These are phyloP conservation scores for Herpotrichia juniperi DNA, from an alignment of 2,329 filamentous ascomycete genomes.

Conservation along the genomic window DNA sequence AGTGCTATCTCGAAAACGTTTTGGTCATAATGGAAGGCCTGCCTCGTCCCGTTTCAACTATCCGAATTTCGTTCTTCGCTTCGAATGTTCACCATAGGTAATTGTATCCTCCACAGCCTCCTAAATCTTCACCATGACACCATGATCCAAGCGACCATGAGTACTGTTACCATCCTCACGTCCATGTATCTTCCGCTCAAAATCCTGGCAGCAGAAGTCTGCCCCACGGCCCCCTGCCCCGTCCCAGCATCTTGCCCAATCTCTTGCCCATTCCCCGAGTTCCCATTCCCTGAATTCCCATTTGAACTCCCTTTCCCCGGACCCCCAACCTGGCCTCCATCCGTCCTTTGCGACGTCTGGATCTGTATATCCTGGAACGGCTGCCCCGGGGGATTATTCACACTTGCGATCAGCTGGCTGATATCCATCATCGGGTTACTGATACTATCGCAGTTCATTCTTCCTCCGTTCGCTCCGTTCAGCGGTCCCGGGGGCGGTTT, in stretches of 20 bases:
- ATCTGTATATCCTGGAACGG: slow-evolving; percentile 36
- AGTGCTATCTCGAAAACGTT: too few relatives aligned
- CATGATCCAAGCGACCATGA: not conserved
- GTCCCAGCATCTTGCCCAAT: slow-evolving; percentile 11
- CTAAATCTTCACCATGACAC: not conserved
- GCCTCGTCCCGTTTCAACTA: too few relatives aligned
- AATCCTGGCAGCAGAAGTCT: slow-evolving; percentile 1
- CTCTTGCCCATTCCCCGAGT: slow-evolving; percentile 9
- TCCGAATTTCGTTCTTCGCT: too few relatives aligned
- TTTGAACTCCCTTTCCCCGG: slow-evolving; percentile 18
- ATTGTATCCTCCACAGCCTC: not conserved
- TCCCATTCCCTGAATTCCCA: slow-evolving; percentile 4
- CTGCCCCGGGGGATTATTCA: slow-evolving; percentile 40
- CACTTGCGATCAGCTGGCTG: slow-evolving; percentile 29
- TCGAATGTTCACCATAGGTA: too few relatives aligned
- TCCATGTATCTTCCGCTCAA: not conserved
- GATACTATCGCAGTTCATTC: slow-evolving; percentile 36
- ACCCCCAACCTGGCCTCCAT: slow-evolving; percentile 36
- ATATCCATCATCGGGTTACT: slow-evolving; percentile 36
- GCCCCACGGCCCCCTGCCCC: slow-evolving; percentile 2
- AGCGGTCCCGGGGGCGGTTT: slow-evolving; percentile 41
- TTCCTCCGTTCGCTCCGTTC: slow-evolving; percentile 36
- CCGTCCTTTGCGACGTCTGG: slow-evolving; percentile 26
- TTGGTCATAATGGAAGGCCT: too few relatives aligned
- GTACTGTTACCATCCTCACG: not conserved